Conservation (phyloP, 352 stramenopile genomes). For the Phytophthora pisi region DNA sequence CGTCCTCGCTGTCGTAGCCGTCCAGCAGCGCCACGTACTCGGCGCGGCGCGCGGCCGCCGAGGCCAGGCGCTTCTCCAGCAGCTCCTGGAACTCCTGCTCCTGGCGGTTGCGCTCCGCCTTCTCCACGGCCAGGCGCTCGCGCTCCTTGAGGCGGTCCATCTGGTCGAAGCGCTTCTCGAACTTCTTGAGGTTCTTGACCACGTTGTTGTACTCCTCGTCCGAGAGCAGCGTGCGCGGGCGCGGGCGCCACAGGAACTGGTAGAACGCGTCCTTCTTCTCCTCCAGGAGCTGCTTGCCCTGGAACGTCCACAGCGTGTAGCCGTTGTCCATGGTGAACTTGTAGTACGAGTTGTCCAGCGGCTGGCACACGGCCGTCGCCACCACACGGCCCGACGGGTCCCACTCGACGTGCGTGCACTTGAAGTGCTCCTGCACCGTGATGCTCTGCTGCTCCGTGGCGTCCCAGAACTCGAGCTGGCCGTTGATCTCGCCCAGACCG, state of each 20-base stretch:
- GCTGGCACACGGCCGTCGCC: slow-evolving; percentile 95
- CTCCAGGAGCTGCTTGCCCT: slow-evolving; percentile 94
- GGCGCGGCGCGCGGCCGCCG: slow-evolving; percentile 39
- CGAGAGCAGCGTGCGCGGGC: slow-evolving; percentile 93
- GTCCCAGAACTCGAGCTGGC: slow-evolving; percentile 98
- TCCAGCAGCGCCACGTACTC: slow-evolving; percentile 74
- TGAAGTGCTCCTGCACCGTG: slow-evolving; percentile 97
- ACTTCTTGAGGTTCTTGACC: slow-evolving; percentile 98
- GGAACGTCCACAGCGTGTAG: slow-evolving; percentile 98
- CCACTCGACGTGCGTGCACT: slow-evolving; percentile 98
- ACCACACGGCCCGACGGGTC: slow-evolving; percentile 97
- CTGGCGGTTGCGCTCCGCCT: slow-evolving; percentile 73
- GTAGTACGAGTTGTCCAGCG: slow-evolving; percentile 94
- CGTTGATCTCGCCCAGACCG: slow-evolving; percentile 94
- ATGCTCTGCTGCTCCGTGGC: slow-evolving; percentile 95
- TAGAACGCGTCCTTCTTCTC: slow-evolving; percentile 98
- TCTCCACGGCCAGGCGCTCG: slow-evolving; percentile 66
- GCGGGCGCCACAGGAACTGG: slow-evolving; percentile 91
- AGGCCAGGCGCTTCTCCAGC: slow-evolving; percentile 46
- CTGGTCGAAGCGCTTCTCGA: slow-evolving; percentile 91
- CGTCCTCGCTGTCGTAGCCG: slow-evolving; percentile 86
- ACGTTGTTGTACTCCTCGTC: slow-evolving; percentile 94
- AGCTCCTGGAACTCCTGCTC: slow-evolving; percentile 79
- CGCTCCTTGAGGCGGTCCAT: slow-evolving; percentile 87
- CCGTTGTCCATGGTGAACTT: slow-evolving; percentile 99